Evolutionary conservation across 768 basidiomycete species (phyloP), one percentile per base, ranked within the genome.

Genomic region (Tylopilus sp.): DNA sequence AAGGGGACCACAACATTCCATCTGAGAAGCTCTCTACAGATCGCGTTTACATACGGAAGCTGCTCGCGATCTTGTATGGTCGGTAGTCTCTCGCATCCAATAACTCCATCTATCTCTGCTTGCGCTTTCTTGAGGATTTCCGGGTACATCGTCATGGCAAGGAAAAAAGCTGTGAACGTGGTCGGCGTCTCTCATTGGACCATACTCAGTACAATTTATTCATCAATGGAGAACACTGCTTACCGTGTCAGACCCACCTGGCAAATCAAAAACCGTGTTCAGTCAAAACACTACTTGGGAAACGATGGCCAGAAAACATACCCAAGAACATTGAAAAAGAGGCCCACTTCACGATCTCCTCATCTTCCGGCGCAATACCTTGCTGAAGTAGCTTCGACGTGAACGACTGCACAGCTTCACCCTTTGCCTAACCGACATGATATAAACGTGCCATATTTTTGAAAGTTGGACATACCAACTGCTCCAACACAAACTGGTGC

Each of bases 161-260:
- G 54, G 54, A 62, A 63, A 33, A 62, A 62, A 1, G 53, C 55
- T 10, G 44, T 45, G n/a, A 56, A 30, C 5, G 48, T n/a, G 29
- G 56, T 37, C 0, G 51, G 41, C 5, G 34, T 56, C 58, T 56
- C 17, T 60, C 34, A 76, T 17, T 26, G 8, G 22, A 3, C 16
- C 12, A 2, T 2, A 21, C 19, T 42, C 22, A 52, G 24, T n/a
- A 26, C 14, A n/a, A 51, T 36, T 53, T 14, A 7, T 26, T 8
- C 28, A 6, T n/a, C 22, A 13, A 36, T 3, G 30, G 24, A 77
- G 68, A 17, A 71, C 72, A 10, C 9, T 6, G 36, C 36, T 21
- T 37, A 50, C 58, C 26, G 56, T 61, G 28, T 61, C 54, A 10
- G 57, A 29, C 41, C 53, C 60, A 31, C 48, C 79, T 77, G 34